A percentile compares a stretch with the other conserved stretches of the same genome.
phyloP scores from a whole-genome alignment of 2,329 filamentous ascomycete genomes.

The Calonectria honghensis region DNA sequence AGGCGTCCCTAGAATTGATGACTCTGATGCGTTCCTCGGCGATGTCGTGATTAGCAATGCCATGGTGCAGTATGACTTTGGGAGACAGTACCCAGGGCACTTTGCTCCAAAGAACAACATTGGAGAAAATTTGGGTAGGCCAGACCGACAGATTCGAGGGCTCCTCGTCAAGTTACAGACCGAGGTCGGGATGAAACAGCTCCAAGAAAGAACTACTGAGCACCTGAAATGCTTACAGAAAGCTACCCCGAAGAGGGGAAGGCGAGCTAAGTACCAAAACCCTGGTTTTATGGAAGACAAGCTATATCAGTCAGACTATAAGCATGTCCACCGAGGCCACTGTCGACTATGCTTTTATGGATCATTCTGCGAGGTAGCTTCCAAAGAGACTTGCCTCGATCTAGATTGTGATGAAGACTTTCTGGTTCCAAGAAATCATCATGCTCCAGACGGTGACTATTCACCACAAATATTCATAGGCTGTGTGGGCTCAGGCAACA shows the following conservation, averaged over 20 bases:
- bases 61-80: slow-evolving; percentile 57
- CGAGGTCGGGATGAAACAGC: slow-evolving; percentile 43
- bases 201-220: slow-evolving; percentile 12
- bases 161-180: slow-evolving; percentile 32
- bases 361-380: not conserved
- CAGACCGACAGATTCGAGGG: slow-evolving; percentile 51
- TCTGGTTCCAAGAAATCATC: slow-evolving; percentile 37
- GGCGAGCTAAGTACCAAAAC: not conserved
- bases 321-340: not conserved
- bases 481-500: slow-evolving; percentile 33
- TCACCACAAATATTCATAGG: slow-evolving; percentile 60
- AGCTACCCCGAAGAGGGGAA: not conserved
- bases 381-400: not conserved
- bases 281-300: not conserved
- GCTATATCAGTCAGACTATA: not conserved
- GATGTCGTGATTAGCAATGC: slow-evolving; percentile 58
- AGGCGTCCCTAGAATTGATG: slow-evolving; percentile 53
- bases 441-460: not conserved
- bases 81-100: slow-evolving; percentile 49
- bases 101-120: slow-evolving; percentile 53
- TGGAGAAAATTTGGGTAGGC: slow-evolving; percentile 46
- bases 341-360: not conserved
- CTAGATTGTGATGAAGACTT: not conserved
- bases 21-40: slow-evolving; percentile 53
- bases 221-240: slow-evolving; percentile 41